phyloP scores from a whole-genome alignment of 2,329 filamentous ascomycete genomes.

The Fusarium pseudograminearum region DNA sequence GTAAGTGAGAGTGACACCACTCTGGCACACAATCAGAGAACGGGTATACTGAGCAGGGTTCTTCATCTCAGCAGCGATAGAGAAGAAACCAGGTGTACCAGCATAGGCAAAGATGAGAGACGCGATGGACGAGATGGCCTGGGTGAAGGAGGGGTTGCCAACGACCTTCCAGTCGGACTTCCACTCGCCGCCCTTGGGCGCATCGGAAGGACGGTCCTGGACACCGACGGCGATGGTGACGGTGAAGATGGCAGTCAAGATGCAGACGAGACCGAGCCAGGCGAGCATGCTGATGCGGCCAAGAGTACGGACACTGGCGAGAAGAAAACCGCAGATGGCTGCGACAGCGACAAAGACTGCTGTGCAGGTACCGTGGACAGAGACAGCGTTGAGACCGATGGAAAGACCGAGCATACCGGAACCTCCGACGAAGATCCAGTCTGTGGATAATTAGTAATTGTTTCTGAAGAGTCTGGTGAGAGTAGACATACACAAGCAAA shows the following conservation, averaged over 20 bases:
- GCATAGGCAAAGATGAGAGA: conserved; percentile 55
- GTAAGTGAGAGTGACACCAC: conserved; percentile 51
- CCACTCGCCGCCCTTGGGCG: conserved; percentile 42
- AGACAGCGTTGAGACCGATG: conserved; percentile 56
- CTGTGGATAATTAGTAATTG: conserved; percentile 1
- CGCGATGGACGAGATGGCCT: conserved; percentile 51
- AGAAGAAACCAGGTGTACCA: conserved; percentile 53
- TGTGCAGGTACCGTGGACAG: conserved; percentile 55
- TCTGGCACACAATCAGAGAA: conserved; percentile 45
- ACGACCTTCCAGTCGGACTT: conserved; percentile 50
- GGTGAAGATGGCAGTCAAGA: conserved; percentile 41
- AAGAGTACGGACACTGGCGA: conserved; percentile 52
- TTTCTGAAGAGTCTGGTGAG: accelerated
- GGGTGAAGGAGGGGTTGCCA: conserved; percentile 49
- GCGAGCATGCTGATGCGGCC: conserved; percentile 51
- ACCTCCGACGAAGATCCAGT: conserved; percentile 36
- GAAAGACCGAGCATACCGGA: conserved; percentile 49
- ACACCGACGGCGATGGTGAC: conserved; percentile 43
- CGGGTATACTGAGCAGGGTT: conserved; percentile 48
- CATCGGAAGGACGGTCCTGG: conserved; percentile 35
- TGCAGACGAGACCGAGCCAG: conserved; percentile 45
- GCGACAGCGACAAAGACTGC: conserved; percentile 57
- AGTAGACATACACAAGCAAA: conserved; percentile 51
- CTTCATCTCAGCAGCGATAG: conserved; percentile 51
- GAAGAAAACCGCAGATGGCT: conserved; percentile 45